phyloP scores from a whole-genome alignment of 371 early-diverging fungal species.

The Circinella minor region DNA sequence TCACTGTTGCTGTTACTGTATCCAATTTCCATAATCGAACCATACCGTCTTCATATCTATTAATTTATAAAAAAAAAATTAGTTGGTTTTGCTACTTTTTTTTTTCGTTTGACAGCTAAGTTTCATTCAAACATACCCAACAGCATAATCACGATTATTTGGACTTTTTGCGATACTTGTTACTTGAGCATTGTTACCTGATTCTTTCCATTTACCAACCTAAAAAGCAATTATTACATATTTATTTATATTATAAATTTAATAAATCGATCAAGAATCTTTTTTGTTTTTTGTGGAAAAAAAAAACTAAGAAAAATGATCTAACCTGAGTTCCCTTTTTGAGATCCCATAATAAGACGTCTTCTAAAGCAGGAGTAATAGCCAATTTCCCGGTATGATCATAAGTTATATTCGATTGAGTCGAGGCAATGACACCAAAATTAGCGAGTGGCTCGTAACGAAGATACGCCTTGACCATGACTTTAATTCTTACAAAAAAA shows the following conservation, averaged over 20 bases:
- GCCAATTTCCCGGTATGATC: conserved; percentile 74
- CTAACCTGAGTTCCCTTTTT: conserved; percentile 79
- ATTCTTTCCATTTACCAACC: conserved; percentile 76
- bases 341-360: conserved; percentile 85
- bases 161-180: conserved; percentile 74
- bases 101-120: conserved; percentile 7
- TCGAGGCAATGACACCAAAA: conserved; percentile 87
- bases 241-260: background rate
- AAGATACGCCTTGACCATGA: conserved; percentile 82
- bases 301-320: conserved; percentile 8
- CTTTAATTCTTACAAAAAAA: background rate
- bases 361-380: conserved; percentile 83
- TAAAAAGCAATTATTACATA: conserved; percentile 16
- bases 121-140: conserved; percentile 62
- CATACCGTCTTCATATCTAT: conserved; percentile 80
- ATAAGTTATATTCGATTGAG: conserved; percentile 71
- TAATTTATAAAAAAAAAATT: background rate
- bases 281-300: too few species aligned
- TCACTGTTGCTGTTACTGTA: conserved; percentile 56
- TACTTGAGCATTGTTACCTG: conserved; percentile 80
- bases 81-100: background rate
- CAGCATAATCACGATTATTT: conserved; percentile 73
- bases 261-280: background rate
- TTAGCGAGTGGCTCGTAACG: conserved; percentile 78
- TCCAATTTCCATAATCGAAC: conserved; percentile 77